phyloP scores from a whole-genome alignment of 352 stramenopile genomes.

The Globisporangium paroecandrum region DNA sequence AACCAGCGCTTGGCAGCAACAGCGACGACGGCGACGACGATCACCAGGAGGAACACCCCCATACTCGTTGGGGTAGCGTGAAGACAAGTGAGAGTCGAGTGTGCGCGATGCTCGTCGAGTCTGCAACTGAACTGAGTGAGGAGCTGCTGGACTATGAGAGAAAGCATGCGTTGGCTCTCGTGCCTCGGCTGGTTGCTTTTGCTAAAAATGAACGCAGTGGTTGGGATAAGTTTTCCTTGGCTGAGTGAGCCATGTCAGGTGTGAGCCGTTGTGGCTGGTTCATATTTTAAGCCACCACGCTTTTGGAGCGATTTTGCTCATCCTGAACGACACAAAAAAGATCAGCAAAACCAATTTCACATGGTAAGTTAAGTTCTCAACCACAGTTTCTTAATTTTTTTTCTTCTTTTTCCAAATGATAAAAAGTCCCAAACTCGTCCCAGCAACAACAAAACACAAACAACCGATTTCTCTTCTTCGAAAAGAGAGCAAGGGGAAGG shows the following conservation, averaged over 20 bases:
- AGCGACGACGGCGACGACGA: slow-evolving; percentile 28
- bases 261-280: background rate
- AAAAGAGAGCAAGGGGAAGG: background rate
- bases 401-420: background rate
- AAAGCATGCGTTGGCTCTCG: background rate
- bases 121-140: background rate
- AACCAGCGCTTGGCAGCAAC: slow-evolving; percentile 27
- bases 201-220: slow-evolving; percentile 8
- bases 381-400: background rate
- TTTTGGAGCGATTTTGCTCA: background rate
- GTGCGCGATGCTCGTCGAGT: background rate
- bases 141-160: background rate
- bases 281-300: background rate
- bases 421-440: background rate
- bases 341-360: background rate
- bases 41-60: slow-evolving; percentile 10
- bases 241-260: background rate
- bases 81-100: background rate
- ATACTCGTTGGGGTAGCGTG: background rate
- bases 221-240: slow-evolving; percentile 8
- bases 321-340: background rate
- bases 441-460: background rate
- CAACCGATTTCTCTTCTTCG: background rate
- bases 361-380: background rate
- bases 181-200: background rate